These are phyloP conservation scores for Xylariomycetidae sp. DNA, from an alignment of 2,329 filamentous ascomycete species.

Conservation along the genomic window DNA sequence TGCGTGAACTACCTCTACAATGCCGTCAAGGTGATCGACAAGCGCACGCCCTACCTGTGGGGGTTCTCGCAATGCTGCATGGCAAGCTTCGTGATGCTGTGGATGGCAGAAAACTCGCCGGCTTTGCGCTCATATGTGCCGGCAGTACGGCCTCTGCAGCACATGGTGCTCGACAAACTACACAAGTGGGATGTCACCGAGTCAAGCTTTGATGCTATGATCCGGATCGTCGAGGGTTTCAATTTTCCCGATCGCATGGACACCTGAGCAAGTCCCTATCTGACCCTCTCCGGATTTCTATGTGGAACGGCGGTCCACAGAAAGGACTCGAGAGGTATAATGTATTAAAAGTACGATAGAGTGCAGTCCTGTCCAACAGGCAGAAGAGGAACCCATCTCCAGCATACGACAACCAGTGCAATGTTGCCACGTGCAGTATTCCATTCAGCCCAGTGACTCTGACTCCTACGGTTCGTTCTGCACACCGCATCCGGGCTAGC, in stretches of 20 bases:
- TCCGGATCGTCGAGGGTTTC: constrained; percentile 21
- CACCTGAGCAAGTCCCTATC: constrained; percentile 4
- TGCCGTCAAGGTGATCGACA: constrained; percentile 28
- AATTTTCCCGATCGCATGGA: constrained; percentile 18
- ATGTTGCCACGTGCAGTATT: no score
- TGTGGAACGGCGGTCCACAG: no score
- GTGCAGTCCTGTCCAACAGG: no score
- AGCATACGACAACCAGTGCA: no score
- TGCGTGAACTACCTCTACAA: constrained; percentile 30
- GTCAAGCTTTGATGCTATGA: constrained; percentile 26
- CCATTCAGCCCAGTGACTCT: no score
- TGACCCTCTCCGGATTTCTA: neutral
- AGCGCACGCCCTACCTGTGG: constrained; percentile 33
- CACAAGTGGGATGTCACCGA: constrained; percentile 26
- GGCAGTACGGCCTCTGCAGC: constrained; percentile 23
- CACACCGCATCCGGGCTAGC: no score
- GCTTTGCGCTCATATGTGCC: constrained; percentile 22
- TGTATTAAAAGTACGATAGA: no score
- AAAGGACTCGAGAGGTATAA: no score
- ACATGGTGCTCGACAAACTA: constrained; percentile 23
- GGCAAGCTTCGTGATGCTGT: constrained; percentile 28
- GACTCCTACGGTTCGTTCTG: no score
- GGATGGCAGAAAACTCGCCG: constrained; percentile 26
- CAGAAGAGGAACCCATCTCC: no score
- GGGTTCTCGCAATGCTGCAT: constrained; percentile 29